These are phyloP conservation scores for Coffea eugenioides DNA, from an alignment of 257 asterid species.

Conservation along the genomic window DNA sequence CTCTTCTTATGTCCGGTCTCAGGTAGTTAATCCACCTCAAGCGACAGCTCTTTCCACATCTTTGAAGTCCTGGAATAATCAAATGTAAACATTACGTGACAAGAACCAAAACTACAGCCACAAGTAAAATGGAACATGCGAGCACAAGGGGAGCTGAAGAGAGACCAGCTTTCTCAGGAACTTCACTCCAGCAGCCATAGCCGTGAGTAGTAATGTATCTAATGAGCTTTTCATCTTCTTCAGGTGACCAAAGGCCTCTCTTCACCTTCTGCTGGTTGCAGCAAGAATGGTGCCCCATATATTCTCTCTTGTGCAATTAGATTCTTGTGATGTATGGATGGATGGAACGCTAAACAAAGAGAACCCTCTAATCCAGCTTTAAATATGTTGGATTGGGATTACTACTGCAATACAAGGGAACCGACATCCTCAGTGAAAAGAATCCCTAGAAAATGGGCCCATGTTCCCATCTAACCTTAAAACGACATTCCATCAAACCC, in stretches of 20 bases:
- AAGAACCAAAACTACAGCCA: neutral
- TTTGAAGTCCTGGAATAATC: slow-evolving; percentile 59
- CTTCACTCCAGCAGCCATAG: slow-evolving; percentile 99
- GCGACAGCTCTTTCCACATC: slow-evolving; percentile 95
- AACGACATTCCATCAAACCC: slow-evolving; percentile 77
- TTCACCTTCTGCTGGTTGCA: slow-evolving; percentile 99
- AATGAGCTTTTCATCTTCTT: slow-evolving; percentile 85
- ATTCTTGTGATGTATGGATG: neutral
- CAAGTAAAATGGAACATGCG: neutral
- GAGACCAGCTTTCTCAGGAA: slow-evolving; percentile 93
- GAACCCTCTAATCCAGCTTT: slow-evolving; percentile 11
- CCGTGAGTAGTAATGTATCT: slow-evolving; percentile 81
- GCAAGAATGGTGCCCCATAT: slow-evolving; percentile 94
- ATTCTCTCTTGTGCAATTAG: neutral
- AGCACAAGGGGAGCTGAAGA: neutral
- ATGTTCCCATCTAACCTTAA: slow-evolving; percentile 82
- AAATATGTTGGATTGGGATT: slow-evolving; percentile 28
- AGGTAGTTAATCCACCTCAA: slow-evolving; percentile 93
- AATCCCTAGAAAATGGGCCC: slow-evolving; percentile 47
- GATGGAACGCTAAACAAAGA: slow-evolving; percentile 4
- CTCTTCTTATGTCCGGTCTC: slow-evolving; percentile 91
- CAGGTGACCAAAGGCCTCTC: slow-evolving; percentile 99
- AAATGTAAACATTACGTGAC: neutral
- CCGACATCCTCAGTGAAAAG: slow-evolving; percentile 37
- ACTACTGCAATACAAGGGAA: slow-evolving; percentile 5